A percentile compares a stretch with the other conserved stretches of the same genome.
phyloP scores from a whole-genome alignment of 2,329 filamentous ascomycete species.

The Emericellopsis atlantica region DNA sequence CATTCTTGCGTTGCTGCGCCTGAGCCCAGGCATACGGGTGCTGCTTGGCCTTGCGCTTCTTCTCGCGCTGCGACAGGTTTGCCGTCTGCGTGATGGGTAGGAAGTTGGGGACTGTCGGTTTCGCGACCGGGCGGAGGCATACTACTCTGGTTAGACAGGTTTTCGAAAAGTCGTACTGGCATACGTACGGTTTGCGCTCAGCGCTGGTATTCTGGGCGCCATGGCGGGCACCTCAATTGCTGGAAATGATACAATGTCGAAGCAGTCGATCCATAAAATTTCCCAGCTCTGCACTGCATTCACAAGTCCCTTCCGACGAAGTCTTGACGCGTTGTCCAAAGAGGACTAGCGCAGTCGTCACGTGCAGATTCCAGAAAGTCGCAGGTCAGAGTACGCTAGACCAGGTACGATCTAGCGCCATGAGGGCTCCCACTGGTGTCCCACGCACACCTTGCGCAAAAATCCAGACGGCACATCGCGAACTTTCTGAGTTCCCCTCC shows the following conservation, averaged over 20 bases:
- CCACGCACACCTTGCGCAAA: constrained; percentile 27
- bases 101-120: constrained; percentile 31
- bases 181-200: constrained; percentile 42
- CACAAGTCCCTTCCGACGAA: neutral
- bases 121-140: constrained; percentile 43
- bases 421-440: constrained; percentile 17
- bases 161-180: neutral
- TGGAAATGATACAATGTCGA: neutral
- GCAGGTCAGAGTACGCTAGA: constrained; percentile 6
- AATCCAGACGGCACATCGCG: constrained; percentile 19
- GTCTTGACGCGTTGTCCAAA: constrained; percentile 1
- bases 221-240: constrained; percentile 30
- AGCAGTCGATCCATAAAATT: constrained; percentile 4
- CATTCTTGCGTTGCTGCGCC: constrained; percentile 70
- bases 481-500: constrained; percentile 24
- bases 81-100: constrained; percentile 53
- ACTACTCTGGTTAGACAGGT: constrained; percentile 24
- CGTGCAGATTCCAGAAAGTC: constrained; percentile 12
- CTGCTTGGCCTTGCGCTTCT: constrained; percentile 52
- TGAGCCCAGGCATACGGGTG: constrained; percentile 78
- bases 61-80: constrained; percentile 47
- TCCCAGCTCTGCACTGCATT: constrained; percentile 1
- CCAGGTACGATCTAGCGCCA: constrained; percentile 10
- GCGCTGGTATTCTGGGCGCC: constrained; percentile 53
- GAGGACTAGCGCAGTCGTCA: constrained; percentile 12